Evolutionary conservation across 306 rosid species (phyloP).

Genomic region (Dryas drummondii): DNA sequence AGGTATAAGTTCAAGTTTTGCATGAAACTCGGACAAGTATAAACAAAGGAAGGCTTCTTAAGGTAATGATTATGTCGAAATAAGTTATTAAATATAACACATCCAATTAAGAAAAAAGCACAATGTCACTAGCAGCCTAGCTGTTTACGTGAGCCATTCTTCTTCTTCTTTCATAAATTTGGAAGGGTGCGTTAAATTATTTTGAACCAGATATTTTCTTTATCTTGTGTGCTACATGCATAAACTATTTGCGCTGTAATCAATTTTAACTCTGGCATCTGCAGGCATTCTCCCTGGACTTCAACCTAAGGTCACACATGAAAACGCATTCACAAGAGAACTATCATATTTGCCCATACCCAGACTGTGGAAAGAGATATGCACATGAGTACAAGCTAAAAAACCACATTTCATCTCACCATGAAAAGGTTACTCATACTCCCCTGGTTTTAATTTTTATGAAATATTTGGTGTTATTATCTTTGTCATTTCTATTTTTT

Average conservation of each 20-base stretch:
- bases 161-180: neutral
- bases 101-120: neutral
- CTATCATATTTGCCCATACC: constrained; percentile 89
- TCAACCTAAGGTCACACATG: constrained; percentile 94
- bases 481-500: neutral
- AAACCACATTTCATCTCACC: constrained; percentile 86
- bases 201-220: neutral
- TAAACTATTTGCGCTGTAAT: neutral
- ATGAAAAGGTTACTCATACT: constrained; percentile 72
- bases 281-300: constrained; percentile 95
- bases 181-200: neutral
- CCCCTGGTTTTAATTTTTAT: neutral
- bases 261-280: constrained; percentile 13
- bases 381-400: constrained; percentile 98
- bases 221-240: neutral
- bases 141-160: neutral
- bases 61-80: neutral
- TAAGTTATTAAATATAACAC: neutral
- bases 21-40: too few species aligned
- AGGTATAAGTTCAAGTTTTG: too few species aligned
- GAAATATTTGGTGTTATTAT: neutral
- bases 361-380: constrained; percentile 95
- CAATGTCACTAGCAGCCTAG: neutral
- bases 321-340: constrained; percentile 97
- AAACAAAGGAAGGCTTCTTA: neutral